Percentiles rank a stretch among this genome's conserved stretches.
Conservation (phyloP, 1,139 yeast genomes). For the Suhomyces chickasaworum region DNA sequence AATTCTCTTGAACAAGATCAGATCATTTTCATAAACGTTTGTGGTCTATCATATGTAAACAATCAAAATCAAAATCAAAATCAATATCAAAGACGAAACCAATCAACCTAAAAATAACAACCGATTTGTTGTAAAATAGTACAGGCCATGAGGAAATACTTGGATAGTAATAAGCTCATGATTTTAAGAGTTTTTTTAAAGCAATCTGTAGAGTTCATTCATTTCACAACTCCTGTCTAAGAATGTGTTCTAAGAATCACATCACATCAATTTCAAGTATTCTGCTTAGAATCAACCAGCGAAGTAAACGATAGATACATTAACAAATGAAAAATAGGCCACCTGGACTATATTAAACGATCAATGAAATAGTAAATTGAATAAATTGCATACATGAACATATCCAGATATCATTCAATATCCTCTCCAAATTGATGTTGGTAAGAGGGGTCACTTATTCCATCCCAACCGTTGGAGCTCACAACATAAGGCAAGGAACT, state of each 20-base stretch:
- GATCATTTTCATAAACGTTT: not conserved
- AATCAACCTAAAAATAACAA: not conserved
- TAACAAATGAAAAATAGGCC: not conserved
- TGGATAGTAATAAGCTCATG: not conserved
- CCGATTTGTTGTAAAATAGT: not conserved
- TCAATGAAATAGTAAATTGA: not conserved
- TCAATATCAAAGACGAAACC: not conserved
- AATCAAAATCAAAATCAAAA: not conserved
- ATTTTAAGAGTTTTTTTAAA: not conserved
- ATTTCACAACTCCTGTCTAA: not conserved
- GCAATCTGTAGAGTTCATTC: not conserved
- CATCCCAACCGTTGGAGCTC: slow-evolving; percentile 44
- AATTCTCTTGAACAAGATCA: not conserved
- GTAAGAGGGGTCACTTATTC: slow-evolving; percentile 23
- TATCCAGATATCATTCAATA: slow-evolving; percentile 13
- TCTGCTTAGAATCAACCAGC: not conserved
- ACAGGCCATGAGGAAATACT: not conserved
- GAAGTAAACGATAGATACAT: not conserved
- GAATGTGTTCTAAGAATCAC: not conserved
- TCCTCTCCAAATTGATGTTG: slow-evolving; percentile 22
- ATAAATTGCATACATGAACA: not conserved
- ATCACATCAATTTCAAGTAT: not conserved
- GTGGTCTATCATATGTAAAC: not conserved
- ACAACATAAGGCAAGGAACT: slow-evolving; percentile 46
- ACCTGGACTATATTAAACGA: not conserved